phyloP scores from a whole-genome alignment of 2,329 filamentous ascomycete species.

The Colletotrichum tanaceti region DNA sequence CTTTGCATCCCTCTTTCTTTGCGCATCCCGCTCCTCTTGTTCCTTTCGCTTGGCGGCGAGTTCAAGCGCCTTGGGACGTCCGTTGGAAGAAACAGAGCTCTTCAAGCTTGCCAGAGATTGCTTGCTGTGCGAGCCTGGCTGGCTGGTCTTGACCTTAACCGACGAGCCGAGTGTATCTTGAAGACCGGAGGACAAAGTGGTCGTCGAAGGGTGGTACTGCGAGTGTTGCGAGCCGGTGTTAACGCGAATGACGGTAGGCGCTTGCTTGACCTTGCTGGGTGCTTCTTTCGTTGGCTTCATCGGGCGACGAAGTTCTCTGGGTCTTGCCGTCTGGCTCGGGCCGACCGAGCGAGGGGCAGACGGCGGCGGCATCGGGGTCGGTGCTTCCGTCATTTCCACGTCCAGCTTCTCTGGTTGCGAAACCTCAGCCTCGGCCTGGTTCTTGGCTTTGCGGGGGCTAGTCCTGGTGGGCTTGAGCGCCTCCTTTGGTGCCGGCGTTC shows the following conservation, averaged over 20 bases:
- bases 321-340: constrained; percentile 60
- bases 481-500: constrained; percentile 52
- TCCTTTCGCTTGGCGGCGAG: constrained; percentile 85
- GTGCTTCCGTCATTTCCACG: constrained; percentile 67
- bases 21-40: constrained; percentile 82
- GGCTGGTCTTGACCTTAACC: constrained; percentile 74
- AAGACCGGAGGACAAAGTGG: constrained; percentile 66
- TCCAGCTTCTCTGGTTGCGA: constrained; percentile 56
- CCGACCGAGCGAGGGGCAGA: constrained; percentile 66
- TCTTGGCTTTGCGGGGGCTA: constrained; percentile 64
- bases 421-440: constrained; percentile 49
- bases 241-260: constrained; percentile 78
- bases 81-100: constrained; percentile 70
- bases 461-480: constrained; percentile 58
- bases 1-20: constrained; percentile 84
- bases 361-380: constrained; percentile 68
- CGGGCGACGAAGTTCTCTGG: constrained; percentile 68
- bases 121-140: constrained; percentile 71
- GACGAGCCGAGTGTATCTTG: constrained; percentile 64
- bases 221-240: constrained; percentile 73
- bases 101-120: constrained; percentile 71
- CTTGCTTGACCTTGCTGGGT: constrained; percentile 69
- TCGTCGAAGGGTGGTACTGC: constrained; percentile 70
- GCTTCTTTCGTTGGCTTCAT: constrained; percentile 72
- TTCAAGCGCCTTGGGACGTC: constrained; percentile 77